A percentile compares a stretch with the other conserved stretches of the same genome.
Evolutionary conservation across 2,329 filamentous ascomycete genomes (phyloP).

Genomic region (Fusarium sp.): DNA sequence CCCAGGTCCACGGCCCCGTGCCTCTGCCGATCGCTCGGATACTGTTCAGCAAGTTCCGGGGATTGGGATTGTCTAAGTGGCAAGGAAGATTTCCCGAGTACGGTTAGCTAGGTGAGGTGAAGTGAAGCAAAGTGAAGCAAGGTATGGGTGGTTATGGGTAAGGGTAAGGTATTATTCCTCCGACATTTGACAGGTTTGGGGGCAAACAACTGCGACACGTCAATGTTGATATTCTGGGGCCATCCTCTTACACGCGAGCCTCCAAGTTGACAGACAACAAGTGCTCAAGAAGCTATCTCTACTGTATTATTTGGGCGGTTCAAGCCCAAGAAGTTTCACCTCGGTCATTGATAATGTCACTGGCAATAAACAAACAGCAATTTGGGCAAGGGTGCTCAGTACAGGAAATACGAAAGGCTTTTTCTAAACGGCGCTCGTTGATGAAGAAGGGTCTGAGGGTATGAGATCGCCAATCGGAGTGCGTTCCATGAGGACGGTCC

Average conservation of each 20-base stretch:
- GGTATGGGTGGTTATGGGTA: slow-evolving; percentile 1
- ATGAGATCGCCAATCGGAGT: slow-evolving; percentile 40
- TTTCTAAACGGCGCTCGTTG: slow-evolving; percentile 20
- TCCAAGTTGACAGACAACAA: background rate
- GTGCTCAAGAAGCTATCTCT: background rate
- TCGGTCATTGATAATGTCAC: slow-evolving; percentile 8
- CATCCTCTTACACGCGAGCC: slow-evolving; percentile 25
- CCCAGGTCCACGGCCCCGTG: slow-evolving; percentile 41
- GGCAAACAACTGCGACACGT: slow-evolving; percentile 27
- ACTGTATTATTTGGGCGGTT: background rate
- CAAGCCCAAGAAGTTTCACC: background rate
- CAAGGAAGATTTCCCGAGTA: slow-evolving; percentile 32
- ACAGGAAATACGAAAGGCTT: slow-evolving; percentile 27
- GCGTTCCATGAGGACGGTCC: slow-evolving; percentile 44
- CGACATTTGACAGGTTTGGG: slow-evolving; percentile 38
- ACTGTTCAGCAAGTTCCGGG: slow-evolving; percentile 36
- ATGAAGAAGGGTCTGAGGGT: slow-evolving; percentile 36
- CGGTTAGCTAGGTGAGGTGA: slow-evolving; percentile 1
- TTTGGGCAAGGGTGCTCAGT: slow-evolving; percentile 26
- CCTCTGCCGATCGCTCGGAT: slow-evolving; percentile 45
- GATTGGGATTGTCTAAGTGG: slow-evolving; percentile 28
- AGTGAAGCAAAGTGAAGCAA: background rate
- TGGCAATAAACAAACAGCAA: slow-evolving; percentile 9
- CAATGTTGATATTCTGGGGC: slow-evolving; percentile 13
- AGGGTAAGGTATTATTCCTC: slow-evolving; percentile 18